Base-by-base conservation (phyloP, 2,329 filamentous ascomycete genomes). In the Aspergillus brunneoviolaceus region DNA sequence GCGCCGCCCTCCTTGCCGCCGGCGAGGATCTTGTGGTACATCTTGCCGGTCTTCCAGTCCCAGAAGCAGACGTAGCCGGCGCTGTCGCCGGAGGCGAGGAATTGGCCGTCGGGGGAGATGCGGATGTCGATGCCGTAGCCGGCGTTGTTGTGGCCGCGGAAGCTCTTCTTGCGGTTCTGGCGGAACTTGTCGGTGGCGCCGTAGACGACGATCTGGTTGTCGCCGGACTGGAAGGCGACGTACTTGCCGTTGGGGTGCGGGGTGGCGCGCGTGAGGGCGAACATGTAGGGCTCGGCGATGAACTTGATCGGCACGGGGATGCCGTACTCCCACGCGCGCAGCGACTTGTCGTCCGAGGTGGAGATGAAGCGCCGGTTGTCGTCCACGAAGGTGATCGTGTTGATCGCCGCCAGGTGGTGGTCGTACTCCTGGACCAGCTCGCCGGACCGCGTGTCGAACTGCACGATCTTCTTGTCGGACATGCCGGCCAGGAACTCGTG, bases 41-140 rank as follows among this genome's bases (percentile, higher is more conserved):
- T 94, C 80, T 97, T 98, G 76, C 94, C 96, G 45, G 92, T 97
- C 85, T 99, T 99, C 91, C 93, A 99, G 77, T 98, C 95, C 92
- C 93, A 99, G 79, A 98, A 97, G 77, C 91, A 96, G 51, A 96
- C 87, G 70, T 86, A 97, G 39, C 96, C 95, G 16, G 86, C 92
- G 55, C 87, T 91, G 76, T 99, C 95, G 63, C 95, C 95, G 19
- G 86, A 90, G 21, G 87, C 89, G 57, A 99, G 82, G 74, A 97
- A 96, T 72, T 96, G 92, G 0, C 95, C 95, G 74, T 98, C 95
- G 0, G 93, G 91, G 69, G 88, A 92, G 72, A 96, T 89, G 55
- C 89, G 88, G 54, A 99, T 84, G 70, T 96, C 95, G 63, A 98
- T 92, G 2, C 90, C 93, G 70, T 96, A 93, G 2, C 96, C 95